Evolutionary conservation across 306 rosid species (phyloP), one percentile per base, ranked within the genome.

Genomic region (Corylus avellana): DNA sequence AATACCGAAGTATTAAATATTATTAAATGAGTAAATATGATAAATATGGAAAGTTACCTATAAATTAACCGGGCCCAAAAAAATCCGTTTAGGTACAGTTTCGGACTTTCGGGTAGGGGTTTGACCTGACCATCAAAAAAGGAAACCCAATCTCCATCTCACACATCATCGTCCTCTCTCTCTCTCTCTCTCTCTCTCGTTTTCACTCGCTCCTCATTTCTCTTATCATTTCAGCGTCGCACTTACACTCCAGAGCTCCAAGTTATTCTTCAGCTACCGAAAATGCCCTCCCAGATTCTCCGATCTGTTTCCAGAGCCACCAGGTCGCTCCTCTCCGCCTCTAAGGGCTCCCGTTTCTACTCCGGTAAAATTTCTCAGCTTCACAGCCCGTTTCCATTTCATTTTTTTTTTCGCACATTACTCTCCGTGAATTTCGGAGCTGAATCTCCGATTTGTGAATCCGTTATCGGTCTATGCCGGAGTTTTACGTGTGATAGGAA

Each of bases 231-330:
- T 74, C 66, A 42, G n/a, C 20, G 37, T n/a, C 27, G 10, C 35
- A 10, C 62, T 14, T 56, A 5, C 49, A 29, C 14, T 20, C 63
- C 35, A 25, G 18, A 1, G 20, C 70, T 54, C 50, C 48, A 5
- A 55, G 5, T 59, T 25, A 12, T 32, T 55, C 20, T 63, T 59
- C 51, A 14, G 22, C 55, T 32, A 11, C 59, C 27, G 76, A 81
- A 77, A 4, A 94, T 94, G 97, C 83, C 89, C 78, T 86, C 94
- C 58, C 91, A 84, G 75, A 81, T 90, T 79, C 79, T 75, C 90
- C 84, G 92, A 89, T 90, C 94, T 11, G 92, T 91, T 78, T 89
- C 97, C 48, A 84, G 85, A 83, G 91, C 92, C 75, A 89, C 91
- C 7, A 92, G 92, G 89, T 91, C 92, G 50, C 81, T 92, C 86